Percentiles rank a stretch among this genome's conserved stretches.
These are phyloP conservation scores for Alternaria metachromatica DNA, from an alignment of 2,329 filamentous ascomycete genomes.

Conservation along the genomic window DNA sequence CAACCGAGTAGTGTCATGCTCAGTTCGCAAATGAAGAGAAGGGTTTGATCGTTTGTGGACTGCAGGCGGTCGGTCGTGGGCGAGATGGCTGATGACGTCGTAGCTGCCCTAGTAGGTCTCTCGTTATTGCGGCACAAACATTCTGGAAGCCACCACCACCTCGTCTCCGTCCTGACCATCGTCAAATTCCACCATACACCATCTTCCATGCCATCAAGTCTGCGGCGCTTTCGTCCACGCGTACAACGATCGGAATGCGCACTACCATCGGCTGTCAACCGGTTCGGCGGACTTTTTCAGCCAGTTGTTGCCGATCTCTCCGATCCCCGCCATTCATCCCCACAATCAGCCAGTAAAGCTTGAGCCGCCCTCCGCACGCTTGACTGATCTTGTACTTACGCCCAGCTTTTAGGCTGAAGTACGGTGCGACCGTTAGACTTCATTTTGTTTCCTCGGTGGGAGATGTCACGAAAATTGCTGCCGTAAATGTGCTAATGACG, in stretches of 20 bases:
- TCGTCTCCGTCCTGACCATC: background rate
- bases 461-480: slow-evolving; percentile 3
- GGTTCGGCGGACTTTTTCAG: background rate
- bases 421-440: slow-evolving; percentile 3
- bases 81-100: background rate
- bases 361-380: slow-evolving; percentile 9
- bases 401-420: slow-evolving; percentile 16
- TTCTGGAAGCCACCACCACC: no score
- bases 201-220: background rate
- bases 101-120: background rate
- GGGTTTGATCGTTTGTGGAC: no score
- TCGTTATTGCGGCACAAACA: background rate
- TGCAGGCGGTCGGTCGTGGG: background rate
- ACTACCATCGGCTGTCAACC: background rate
- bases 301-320: slow-evolving; percentile 2
- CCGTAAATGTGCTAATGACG: slow-evolving; percentile 1
- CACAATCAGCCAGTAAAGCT: slow-evolving; percentile 2
- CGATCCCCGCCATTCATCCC: slow-evolving; percentile 1
- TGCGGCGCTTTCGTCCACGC: background rate
- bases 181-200: background rate
- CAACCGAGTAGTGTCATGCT: background rate
- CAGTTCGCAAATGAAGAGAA: background rate
- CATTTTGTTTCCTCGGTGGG: background rate
- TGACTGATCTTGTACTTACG: background rate
- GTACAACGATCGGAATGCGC: background rate